Evolutionary conservation across 164 flowering plant genomes (phyloP).

Genomic region (Berberis thunbergii): DNA sequence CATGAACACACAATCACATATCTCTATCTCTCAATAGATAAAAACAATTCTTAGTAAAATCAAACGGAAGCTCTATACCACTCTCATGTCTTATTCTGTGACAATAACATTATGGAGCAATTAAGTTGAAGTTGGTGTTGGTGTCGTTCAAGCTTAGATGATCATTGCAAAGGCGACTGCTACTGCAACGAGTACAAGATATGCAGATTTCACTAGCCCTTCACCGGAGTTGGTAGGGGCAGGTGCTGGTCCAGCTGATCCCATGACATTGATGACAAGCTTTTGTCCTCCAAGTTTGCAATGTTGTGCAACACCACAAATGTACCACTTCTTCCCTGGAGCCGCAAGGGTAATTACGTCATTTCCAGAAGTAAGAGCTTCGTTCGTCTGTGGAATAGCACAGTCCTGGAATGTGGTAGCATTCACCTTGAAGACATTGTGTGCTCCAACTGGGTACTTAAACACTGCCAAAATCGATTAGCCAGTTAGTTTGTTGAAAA

Average conservation of each 20-base stretch:
- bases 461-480: constrained; percentile 22
- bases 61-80: no score
- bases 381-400: neutral
- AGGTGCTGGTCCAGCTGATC: constrained; percentile 1
- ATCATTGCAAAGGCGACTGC: neutral
- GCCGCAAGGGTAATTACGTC: constrained; percentile 23
- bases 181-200: neutral
- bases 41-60: no score
- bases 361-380: constrained; percentile 19
- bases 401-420: constrained; percentile 26
- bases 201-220: neutral
- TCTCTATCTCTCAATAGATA: no score
- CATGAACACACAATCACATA: no score
- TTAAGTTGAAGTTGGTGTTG: neutral
- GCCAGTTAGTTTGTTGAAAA: neutral
- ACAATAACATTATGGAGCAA: no score
- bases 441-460: constrained; percentile 19
- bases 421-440: constrained; percentile 29
- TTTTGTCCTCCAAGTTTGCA: constrained; percentile 18
- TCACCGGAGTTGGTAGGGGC: constrained; percentile 2
- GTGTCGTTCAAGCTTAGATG: neutral
- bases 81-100: no score
- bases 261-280: constrained; percentile 18
- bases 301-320: constrained; percentile 31
- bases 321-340: constrained; percentile 37